Evolutionary conservation across 371 early-diverging fungal genomes (phyloP).

Genomic region (Furculomyces boomerangus): DNA sequence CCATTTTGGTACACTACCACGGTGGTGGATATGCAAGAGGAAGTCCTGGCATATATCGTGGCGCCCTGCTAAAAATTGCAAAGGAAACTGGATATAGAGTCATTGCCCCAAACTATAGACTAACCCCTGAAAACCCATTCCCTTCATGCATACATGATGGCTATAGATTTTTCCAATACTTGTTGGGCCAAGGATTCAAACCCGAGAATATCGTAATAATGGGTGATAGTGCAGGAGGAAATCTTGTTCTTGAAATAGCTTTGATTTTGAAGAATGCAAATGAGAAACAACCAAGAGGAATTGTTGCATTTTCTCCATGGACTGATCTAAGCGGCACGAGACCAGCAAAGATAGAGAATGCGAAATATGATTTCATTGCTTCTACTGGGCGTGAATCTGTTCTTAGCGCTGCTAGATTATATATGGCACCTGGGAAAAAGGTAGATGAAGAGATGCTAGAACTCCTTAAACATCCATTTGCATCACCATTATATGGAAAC

Average conservation of each 20-base stretch:
- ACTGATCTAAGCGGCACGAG: conserved; percentile 5
- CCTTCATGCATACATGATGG: conserved; percentile 69
- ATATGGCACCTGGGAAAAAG: conserved; percentile 11
- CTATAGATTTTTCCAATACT: conserved; percentile 44
- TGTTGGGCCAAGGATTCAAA: conserved; percentile 32
- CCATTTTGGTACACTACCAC: conserved; percentile 11
- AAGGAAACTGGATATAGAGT: conserved; percentile 1
- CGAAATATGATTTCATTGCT: conserved; percentile 3
- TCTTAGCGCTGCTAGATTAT: conserved; percentile 7
- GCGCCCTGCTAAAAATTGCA: conserved; percentile 1
- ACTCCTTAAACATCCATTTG: conserved; percentile 12
- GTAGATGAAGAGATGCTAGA: conserved; percentile 6
- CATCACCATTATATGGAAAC: conserved; percentile 26
- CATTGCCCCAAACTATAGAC: conserved; percentile 40
- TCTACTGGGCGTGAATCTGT: not conserved
- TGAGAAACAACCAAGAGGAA: not conserved
- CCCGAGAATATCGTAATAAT: conserved; percentile 48
- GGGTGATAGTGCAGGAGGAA: conserved; percentile 72
- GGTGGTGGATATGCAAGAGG: conserved; percentile 17
- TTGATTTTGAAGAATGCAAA: not conserved
- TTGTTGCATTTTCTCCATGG: conserved; percentile 7
- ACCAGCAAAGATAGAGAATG: conserved; percentile 6
- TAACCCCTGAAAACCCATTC: conserved; percentile 67
- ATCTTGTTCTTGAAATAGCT: conserved; percentile 15
- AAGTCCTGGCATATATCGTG: conserved; percentile 8